Conservation (phyloP, 805 yeast genomes). For the Nakazawaea molendinolei region DNA sequence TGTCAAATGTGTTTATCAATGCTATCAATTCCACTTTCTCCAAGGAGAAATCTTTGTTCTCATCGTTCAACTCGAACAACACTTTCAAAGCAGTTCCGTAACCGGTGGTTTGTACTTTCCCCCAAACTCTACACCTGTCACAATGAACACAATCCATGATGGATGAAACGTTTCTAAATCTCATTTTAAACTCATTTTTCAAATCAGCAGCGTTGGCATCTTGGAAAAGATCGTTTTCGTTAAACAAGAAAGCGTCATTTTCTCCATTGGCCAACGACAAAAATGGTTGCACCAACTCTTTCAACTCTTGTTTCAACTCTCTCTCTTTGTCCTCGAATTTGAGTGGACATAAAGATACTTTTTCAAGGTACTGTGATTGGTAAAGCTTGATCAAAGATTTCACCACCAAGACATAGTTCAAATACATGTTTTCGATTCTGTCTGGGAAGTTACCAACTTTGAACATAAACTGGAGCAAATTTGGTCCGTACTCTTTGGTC, state of each 20-base stretch:
- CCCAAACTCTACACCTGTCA: constrained; percentile 97
- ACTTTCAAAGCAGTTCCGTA: constrained; percentile 95
- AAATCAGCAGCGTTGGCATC: constrained; percentile 42
- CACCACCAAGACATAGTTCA: constrained; percentile 83
- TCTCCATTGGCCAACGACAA: constrained; percentile 15
- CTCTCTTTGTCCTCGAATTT: constrained; percentile 24
- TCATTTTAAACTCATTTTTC: constrained; percentile 78
- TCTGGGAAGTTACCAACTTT: constrained; percentile 90
- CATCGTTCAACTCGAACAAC: constrained; percentile 62
- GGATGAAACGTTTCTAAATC: constrained; percentile 84
- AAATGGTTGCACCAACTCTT: constrained; percentile 25
- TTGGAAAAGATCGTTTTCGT: constrained; percentile 40
- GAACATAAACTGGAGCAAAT: constrained; percentile 72
- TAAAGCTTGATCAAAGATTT: constrained; percentile 66
- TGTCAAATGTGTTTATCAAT: constrained; percentile 84
- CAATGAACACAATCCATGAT: constrained; percentile 99
- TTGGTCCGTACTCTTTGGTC: constrained; percentile 80
- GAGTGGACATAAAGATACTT: constrained; percentile 19
- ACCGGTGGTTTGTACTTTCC: constrained; percentile 94
- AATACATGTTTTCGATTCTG: constrained; percentile 80
- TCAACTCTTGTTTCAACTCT: constrained; percentile 23
- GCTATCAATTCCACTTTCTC: constrained; percentile 80
- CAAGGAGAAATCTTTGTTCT: constrained; percentile 41
- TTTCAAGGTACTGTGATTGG: constrained; percentile 22
- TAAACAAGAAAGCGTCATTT: constrained; percentile 27